Conservation (phyloP, 2,329 filamentous ascomycete genomes). For the Epichloe glyceriae region DNA sequence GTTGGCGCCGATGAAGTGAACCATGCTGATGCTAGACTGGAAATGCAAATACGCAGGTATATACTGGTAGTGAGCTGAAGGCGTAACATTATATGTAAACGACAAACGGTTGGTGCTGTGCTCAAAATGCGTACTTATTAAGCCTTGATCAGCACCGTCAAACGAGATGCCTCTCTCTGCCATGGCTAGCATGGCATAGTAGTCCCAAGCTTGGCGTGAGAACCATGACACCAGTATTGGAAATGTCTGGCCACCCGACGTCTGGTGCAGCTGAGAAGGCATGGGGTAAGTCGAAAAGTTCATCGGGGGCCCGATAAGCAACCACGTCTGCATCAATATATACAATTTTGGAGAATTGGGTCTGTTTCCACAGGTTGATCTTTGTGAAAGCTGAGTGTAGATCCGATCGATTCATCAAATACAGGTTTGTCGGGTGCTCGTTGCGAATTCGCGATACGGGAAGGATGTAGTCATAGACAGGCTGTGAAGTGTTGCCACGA, state of each 20-base stretch:
- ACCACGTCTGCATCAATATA: constrained; percentile 93
- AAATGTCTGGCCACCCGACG: constrained; percentile 94
- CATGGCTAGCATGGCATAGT: constrained; percentile 71
- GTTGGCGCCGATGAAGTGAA: constrained; percentile 84
- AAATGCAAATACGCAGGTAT: constrained; percentile 90
- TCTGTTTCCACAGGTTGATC: constrained; percentile 84
- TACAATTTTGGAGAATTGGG: constrained; percentile 81
- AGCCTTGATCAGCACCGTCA: constrained; percentile 89
- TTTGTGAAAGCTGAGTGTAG: constrained; percentile 92
- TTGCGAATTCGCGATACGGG: constrained; percentile 72
- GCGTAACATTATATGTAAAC: constrained; percentile 96
- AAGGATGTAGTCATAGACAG: constrained; percentile 78
- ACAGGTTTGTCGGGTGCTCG: constrained; percentile 64
- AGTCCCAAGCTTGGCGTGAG: constrained; percentile 79
- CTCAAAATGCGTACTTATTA: constrained; percentile 90
- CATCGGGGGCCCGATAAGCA: constrained; percentile 80
- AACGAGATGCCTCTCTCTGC: constrained; percentile 83
- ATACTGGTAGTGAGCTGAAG: constrained; percentile 94
- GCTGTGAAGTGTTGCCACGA: constrained; percentile 30
- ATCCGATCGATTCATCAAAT: constrained; percentile 83
- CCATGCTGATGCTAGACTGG: constrained; percentile 74
- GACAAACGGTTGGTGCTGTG: constrained; percentile 73
- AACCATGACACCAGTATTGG: constrained; percentile 97
- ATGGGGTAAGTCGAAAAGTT: constrained; percentile 61
- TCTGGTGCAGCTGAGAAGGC: constrained; percentile 68